phyloP scores from a whole-genome alignment of 148 eudicot genomes.

The Heliamphora exappendiculata region DNA sequence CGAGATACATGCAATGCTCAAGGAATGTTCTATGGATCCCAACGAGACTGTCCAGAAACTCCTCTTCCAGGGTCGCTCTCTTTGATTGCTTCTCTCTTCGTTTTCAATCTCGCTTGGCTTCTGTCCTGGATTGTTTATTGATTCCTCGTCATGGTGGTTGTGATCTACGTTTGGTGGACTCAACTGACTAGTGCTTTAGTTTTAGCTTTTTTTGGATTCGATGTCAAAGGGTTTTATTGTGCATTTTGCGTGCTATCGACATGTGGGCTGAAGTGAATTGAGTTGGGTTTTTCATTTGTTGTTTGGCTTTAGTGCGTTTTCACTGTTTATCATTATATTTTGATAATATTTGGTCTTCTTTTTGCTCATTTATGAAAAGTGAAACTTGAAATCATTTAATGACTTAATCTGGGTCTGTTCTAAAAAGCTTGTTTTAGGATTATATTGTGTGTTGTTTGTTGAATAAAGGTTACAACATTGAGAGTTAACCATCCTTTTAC shows the following conservation, averaged over 20 bases:
- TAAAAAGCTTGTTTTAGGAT: background rate
- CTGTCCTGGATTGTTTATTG: background rate
- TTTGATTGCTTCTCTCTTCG: background rate
- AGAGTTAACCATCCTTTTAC: background rate
- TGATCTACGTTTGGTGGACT: slow-evolving; percentile 4
- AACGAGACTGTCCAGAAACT: slow-evolving; percentile 58
- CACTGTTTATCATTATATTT: background rate
- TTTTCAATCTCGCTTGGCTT: too few relatives aligned
- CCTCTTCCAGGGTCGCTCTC: slow-evolving; percentile 25
- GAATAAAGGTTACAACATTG: background rate
- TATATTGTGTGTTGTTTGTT: background rate
- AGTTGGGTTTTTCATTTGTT: background rate
- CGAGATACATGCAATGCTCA: slow-evolving; percentile 59
- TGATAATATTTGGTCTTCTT: background rate
- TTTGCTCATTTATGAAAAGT: background rate
- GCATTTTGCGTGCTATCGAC: background rate
- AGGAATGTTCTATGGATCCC: slow-evolving; percentile 73
- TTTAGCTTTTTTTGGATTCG: background rate
- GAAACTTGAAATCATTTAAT: background rate
- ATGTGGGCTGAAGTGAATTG: background rate
- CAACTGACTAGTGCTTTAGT: background rate
- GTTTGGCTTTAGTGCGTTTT: background rate
- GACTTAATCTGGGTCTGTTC: background rate
- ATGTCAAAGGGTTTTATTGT: background rate
- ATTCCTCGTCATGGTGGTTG: background rate